phyloP scores from a whole-genome alignment of 257 asterid genomes.

The Oldenlandia corymbosa region DNA sequence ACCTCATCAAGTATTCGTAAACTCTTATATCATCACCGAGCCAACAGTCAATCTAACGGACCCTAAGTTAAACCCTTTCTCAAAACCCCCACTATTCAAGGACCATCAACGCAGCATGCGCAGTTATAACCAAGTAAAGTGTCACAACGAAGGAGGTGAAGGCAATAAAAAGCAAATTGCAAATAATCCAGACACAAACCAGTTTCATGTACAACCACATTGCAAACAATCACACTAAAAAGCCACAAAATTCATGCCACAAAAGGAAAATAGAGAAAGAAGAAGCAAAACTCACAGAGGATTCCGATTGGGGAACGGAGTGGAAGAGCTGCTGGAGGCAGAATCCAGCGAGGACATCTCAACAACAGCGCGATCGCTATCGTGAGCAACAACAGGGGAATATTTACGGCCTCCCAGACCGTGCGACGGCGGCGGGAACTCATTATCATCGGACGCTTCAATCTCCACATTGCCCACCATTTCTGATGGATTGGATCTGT shows the following conservation, averaged over 20 bases:
- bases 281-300: slow-evolving; percentile 18
- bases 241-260: background rate
- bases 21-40: background rate
- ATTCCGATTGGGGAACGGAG: slow-evolving; percentile 17
- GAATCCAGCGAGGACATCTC: slow-evolving; percentile 36
- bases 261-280: background rate
- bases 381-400: slow-evolving; percentile 32
- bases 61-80: background rate
- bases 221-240: background rate
- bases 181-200: background rate
- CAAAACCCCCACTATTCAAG: background rate
- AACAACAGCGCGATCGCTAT: slow-evolving; percentile 36
- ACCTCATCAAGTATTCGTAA: background rate
- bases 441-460: slow-evolving; percentile 26
- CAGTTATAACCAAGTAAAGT: background rate
- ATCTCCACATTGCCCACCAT: slow-evolving; percentile 30
- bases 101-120: background rate
- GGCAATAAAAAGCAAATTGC: background rate
- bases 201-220: slow-evolving; percentile 4
- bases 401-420: slow-evolving; percentile 29
- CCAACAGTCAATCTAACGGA: background rate
- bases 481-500: slow-evolving; percentile 5
- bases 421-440: slow-evolving; percentile 15
- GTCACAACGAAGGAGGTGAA: background rate
- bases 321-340: slow-evolving; percentile 17